Percentiles rank a stretch among this genome's conserved stretches.
Evolutionary conservation across 1,284 basidiomycete species (phyloP).

Genomic region (Trichosporon asahii): DNA sequence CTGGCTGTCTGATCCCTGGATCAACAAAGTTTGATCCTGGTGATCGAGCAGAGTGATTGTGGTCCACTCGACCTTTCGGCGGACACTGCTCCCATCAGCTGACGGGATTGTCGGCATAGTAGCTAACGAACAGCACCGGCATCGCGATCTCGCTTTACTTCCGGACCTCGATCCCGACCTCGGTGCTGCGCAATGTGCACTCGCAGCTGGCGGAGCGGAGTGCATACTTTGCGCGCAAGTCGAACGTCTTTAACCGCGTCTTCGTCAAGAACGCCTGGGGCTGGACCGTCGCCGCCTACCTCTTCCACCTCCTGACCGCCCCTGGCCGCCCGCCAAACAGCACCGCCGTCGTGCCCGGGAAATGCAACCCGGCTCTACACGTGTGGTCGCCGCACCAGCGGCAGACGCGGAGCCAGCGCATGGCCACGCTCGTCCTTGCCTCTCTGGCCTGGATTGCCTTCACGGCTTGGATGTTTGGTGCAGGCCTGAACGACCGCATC

Average conservation of each 20-base stretch:
- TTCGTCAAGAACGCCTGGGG: constrained; percentile 91
- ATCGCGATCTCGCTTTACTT: constrained; percentile 58
- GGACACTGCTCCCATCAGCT: neutral
- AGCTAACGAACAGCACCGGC: constrained; percentile 29
- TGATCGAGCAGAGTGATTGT: neutral
- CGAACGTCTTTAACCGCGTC: constrained; percentile 74
- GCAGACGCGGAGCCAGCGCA: constrained; percentile 53
- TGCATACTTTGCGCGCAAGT: constrained; percentile 75
- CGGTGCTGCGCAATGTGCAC: constrained; percentile 54
- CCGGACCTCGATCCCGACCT: constrained; percentile 54
- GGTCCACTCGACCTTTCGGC: no score
- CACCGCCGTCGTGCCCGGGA: neutral
- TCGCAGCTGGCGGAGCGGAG: constrained; percentile 43
- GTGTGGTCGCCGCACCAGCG: constrained; percentile 55
- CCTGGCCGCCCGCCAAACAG: constrained; percentile 15
- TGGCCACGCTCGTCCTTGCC: constrained; percentile 63
- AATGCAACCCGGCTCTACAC: constrained; percentile 40
- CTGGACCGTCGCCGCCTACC: constrained; percentile 74
- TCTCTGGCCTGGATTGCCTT: constrained; percentile 71
- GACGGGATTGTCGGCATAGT: no score
- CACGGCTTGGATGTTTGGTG: constrained; percentile 89
- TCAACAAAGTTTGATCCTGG: no score
- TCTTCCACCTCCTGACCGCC: constrained; percentile 49
- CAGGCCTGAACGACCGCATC: constrained; percentile 72
- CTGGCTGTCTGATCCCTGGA: no score